Evolutionary conservation across 805 yeast species (phyloP).

Genomic region (Metschnikowia bowlesiae): DNA sequence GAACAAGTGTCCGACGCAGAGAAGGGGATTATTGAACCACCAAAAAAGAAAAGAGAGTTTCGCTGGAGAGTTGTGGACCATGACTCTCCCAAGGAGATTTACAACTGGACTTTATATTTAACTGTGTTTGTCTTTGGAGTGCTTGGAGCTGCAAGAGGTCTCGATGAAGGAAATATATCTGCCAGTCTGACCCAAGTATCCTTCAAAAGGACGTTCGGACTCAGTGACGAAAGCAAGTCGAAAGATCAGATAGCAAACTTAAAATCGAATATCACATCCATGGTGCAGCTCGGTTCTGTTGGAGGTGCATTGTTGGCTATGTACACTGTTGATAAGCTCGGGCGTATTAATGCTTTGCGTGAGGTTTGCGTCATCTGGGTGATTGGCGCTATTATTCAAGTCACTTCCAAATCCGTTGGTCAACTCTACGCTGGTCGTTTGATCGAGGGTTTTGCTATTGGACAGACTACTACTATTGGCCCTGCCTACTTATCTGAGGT

Average conservation of each 20-base stretch:
- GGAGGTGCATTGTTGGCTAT: constrained; percentile 51
- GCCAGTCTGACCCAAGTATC: constrained; percentile 43
- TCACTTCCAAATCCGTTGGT: constrained; percentile 42
- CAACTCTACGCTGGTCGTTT: constrained; percentile 55
- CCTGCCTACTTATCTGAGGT: constrained; percentile 51
- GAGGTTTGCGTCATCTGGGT: constrained; percentile 35
- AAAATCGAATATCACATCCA: constrained; percentile 50
- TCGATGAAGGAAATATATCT: constrained; percentile 51
- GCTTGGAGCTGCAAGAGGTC: constrained; percentile 54
- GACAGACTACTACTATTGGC: constrained; percentile 55
- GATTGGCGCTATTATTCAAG: constrained; percentile 45
- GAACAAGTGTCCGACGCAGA: constrained; percentile 1
- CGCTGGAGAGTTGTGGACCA: constrained; percentile 25
- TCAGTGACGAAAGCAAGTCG: constrained; percentile 35
- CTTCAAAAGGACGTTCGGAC: constrained; percentile 41
- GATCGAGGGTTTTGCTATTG: constrained; percentile 52
- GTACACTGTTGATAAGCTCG: constrained; percentile 46
- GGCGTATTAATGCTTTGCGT: constrained; percentile 48
- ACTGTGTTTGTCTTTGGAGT: constrained; percentile 50
- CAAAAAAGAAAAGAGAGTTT: constrained; percentile 7
- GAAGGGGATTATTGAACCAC: neutral
- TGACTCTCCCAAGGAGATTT: constrained; percentile 43
- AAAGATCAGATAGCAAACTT: constrained; percentile 38
- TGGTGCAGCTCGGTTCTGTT: constrained; percentile 55
- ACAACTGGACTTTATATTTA: constrained; percentile 42